Base-by-base conservation (phyloP, 305 asterid genomes). In the Galium porrigens region DNA sequence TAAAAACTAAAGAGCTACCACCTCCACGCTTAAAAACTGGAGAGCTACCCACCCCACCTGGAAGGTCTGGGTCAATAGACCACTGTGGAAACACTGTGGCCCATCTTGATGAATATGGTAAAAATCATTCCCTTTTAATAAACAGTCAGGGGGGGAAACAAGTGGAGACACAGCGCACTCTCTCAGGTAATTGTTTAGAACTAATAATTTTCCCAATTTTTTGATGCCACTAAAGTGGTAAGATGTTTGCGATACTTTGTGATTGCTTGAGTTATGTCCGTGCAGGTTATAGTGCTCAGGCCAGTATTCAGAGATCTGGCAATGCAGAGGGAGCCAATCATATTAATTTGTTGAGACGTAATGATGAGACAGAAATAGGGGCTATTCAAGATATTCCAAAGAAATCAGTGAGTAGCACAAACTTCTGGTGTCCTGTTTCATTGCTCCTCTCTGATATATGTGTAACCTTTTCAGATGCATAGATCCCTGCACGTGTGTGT, bases 121-220 rank as follows among this genome's bases (percentile, higher is more conserved):
- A 70, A 65, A 58, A 54, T 65, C 63, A 18, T 46, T 57, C 79
- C 25, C 61, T 22, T 65, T 10, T 57, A 59, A 39, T 64, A 66
- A 56, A 48, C 67, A 22, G 62, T 44, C 58, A 63, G 64, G 39
- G 25, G 48, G 66, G 67, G 57, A 68, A 71, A 12, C 74, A 71
- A 64, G 64, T 66, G 61, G 73, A 58, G 59, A 39, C 34, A n/a
- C 68, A 5, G 37, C 64, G 58, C 25, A 48, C 67, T 42, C 67
- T 59, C 56, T 77, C 78, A 34, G 58, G 83, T 73, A 68, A 61
- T 3, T 48, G 57, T 36, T 15, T 30, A 48, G 29, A n/a, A 15
- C 7, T 46, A 46, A 46, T 14, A 6, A n/a, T 67, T 17, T 30
- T 58, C 8, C 6, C 30, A 17, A 9, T 42, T 55, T 3, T 39